A percentile compares a stretch with the other conserved stretches of the same genome.
phyloP scores from a whole-genome alignment of 345 rosid species.

The Populus davidiana region DNA sequence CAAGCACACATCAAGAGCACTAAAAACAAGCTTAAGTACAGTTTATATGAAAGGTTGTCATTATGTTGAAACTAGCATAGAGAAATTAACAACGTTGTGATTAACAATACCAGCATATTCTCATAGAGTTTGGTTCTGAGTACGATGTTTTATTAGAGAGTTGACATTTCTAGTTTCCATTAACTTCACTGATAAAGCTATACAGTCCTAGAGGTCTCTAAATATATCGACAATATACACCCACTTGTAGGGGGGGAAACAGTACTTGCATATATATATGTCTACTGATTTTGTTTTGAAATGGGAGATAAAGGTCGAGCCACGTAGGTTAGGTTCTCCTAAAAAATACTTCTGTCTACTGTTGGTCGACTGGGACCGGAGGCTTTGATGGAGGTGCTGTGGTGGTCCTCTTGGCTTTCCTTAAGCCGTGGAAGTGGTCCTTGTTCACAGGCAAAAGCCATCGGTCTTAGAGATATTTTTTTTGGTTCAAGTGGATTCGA shows the following conservation, averaged over 20 bases:
- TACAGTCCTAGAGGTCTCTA: too few species aligned
- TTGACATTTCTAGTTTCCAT: too few species aligned
- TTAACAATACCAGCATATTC: too few species aligned
- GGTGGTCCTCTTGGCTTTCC: conserved; percentile 28
- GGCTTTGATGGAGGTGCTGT: background rate
- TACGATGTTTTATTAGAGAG: too few species aligned
- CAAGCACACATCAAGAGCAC: background rate
- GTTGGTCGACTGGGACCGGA: background rate
- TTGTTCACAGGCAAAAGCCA: background rate
- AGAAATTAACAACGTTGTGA: too few species aligned
- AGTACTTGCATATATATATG: background rate
- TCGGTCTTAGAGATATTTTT: background rate
- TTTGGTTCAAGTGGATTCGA: background rate
- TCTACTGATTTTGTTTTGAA: background rate
- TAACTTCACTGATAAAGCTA: too few species aligned
- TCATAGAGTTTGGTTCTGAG: too few species aligned
- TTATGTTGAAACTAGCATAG: too few species aligned
- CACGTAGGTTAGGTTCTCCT: background rate
- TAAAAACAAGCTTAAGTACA: background rate
- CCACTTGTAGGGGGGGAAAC: background rate
- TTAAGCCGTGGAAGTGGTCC: conserved; percentile 39
- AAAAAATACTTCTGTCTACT: background rate
- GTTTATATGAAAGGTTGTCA: too few species aligned
- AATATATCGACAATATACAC: too few species aligned
- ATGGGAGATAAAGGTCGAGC: conserved; percentile 11